These are phyloP conservation scores for Mortierella hygrophila DNA, from an alignment of 192 early-diverging fungal genomes.

Conservation along the genomic window DNA sequence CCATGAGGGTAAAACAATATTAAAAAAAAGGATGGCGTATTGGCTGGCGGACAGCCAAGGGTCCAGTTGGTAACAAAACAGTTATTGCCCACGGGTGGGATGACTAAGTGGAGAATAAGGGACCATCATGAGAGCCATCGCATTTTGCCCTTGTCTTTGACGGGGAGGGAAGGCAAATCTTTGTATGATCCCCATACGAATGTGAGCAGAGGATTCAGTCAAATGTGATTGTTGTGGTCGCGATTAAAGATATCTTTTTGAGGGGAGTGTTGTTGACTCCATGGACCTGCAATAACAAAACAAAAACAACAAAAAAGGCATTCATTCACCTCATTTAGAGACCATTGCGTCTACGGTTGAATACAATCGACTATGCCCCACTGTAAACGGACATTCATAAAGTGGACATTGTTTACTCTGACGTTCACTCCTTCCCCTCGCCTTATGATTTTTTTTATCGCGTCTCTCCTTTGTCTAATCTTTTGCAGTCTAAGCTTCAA, in stretches of 20 bases:
- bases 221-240: background rate
- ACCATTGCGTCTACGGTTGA: background rate
- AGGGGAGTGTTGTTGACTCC: background rate
- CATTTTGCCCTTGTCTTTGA: background rate
- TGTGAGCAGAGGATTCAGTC: background rate
- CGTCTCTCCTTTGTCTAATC: background rate
- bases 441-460: background rate
- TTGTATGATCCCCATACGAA: background rate
- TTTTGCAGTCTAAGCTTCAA: background rate
- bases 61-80: background rate
- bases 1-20: background rate
- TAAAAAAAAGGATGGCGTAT: background rate
- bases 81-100: background rate
- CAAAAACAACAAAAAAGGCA: background rate
- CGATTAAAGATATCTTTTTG: background rate
- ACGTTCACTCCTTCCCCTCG: background rate
- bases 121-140: slow-evolving; percentile 5
- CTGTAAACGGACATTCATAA: background rate
- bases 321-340: background rate
- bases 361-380: background rate
- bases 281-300: background rate
- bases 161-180: background rate
- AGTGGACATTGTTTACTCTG: background rate
- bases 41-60: background rate
- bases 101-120: background rate